Base-by-base conservation (phyloP, 2,329 filamentous ascomycete genomes). In the Didymella lethalis region DNA sequence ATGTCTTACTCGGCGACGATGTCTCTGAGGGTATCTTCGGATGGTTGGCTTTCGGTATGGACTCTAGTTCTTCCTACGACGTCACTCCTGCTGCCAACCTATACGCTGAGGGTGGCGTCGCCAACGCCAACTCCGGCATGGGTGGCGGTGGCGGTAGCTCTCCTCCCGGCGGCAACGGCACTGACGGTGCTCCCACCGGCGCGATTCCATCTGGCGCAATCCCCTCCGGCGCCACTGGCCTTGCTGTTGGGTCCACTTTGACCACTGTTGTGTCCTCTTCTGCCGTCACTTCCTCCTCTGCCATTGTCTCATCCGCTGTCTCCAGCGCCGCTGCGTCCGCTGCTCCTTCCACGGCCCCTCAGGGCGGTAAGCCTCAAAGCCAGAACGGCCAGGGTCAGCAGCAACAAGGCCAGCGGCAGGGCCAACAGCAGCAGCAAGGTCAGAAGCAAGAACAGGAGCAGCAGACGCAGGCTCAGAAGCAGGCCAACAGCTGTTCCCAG, bases 1-100 rank as follows among this genome's bases (percentile, higher is more conserved):
- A 86, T 64, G 80, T 85, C 7, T 75, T 83, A 6, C 79, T 89
- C 0, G 85, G 85, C 5, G 81, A 87, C 43, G 72, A 76, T 32
- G 69, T 75, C 7, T 63, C 69, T 7, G 66, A 71, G 20, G 74
- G 73, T 48, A 49, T 76, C 23, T 75, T 75, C 51, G 73, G 64
- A 26, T 77, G 72, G 74, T 64, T 77, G 40, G 64, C 68, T 28
- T 74, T 75, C 29, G 73, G 73, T n/a, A 69, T 74, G 52, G 67
- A 75, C 49, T 54, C 66, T 1, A 49, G 55, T 25, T 54, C 64
- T 8, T 59, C 64, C 0, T 70, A 71, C 54, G 68, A 75, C 31
- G 64, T 74, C 34, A 71, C 63, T 25, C 68, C 70, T 34, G 72
- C 72, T 41, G 71, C 64, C 1, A 66, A 64, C 47, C 63, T 61